These are phyloP conservation scores for Cordyceps javanica DNA, from an alignment of 2,329 filamentous ascomycete species.

Conservation along the genomic window DNA sequence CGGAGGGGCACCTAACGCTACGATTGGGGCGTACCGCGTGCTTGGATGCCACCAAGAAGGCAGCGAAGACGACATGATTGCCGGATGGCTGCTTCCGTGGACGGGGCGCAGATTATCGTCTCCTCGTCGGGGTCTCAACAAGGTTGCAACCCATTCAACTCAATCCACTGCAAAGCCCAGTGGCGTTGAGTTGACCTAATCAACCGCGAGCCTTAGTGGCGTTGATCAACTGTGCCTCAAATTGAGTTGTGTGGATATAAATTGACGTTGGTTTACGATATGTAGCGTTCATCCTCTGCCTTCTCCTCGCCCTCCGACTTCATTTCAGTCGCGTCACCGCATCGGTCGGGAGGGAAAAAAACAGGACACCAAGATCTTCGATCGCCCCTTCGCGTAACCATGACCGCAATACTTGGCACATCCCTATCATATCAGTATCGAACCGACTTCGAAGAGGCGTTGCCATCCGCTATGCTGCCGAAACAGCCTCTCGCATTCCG, in stretches of 20 bases:
- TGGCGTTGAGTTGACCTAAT: conserved; percentile 7
- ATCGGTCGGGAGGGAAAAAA: background rate
- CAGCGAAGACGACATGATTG: background rate
- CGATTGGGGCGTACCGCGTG: background rate
- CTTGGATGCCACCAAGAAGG: background rate
- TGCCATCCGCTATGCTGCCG: background rate
- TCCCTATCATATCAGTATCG: background rate
- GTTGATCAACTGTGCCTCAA: conserved; percentile 3
- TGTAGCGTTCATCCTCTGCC: background rate
- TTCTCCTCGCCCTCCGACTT: background rate
- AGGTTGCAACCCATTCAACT: conserved; percentile 2
- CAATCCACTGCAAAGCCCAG: conserved; percentile 1
- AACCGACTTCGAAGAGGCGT: background rate
- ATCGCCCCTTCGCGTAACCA: background rate
- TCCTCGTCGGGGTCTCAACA: too few species aligned
- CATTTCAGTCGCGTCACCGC: background rate
- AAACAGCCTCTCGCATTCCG: conserved; percentile 16
- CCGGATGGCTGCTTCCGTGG: background rate
- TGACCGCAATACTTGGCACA: background rate
- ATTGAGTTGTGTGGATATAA: conserved; percentile 3
- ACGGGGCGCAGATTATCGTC: background rate
- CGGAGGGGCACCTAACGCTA: background rate
- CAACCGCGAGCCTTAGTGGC: background rate
- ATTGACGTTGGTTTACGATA: conserved; percentile 4
- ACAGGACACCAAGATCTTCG: background rate